These are phyloP conservation scores for Erodium trifolium DNA, from an alignment of 441 rosid species.

Conservation along the genomic window DNA sequence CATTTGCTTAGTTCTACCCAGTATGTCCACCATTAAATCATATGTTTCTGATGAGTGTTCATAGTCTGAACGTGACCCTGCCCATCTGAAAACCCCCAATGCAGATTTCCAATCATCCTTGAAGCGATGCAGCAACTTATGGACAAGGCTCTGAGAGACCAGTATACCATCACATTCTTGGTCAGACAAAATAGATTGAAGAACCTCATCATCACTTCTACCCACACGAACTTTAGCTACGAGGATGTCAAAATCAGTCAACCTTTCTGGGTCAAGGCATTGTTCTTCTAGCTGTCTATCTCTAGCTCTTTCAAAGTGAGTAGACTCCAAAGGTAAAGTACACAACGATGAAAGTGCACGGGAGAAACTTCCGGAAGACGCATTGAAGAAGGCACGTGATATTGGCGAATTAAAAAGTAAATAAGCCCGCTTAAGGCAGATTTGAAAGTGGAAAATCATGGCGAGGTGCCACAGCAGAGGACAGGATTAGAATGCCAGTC, in stretches of 20 bases:
- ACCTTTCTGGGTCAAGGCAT: constrained; percentile 15
- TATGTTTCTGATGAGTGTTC: constrained; percentile 34
- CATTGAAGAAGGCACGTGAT: constrained; percentile 14
- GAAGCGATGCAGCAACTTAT: constrained; percentile 49
- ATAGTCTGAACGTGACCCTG: constrained; percentile 38
- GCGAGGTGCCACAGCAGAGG: background rate
- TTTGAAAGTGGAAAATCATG: constrained; percentile 29
- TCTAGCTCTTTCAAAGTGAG: constrained; percentile 14
- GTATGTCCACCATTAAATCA: constrained; percentile 58
- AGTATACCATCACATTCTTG: constrained; percentile 29
- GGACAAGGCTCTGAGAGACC: constrained; percentile 41
- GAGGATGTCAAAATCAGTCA: constrained; percentile 25
- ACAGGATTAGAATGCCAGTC: background rate
- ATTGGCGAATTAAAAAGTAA: background rate
- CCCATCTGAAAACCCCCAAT: constrained; percentile 64
- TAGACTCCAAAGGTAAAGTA: constrained; percentile 17
- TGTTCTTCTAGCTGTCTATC: constrained; percentile 16
- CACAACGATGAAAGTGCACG: constrained; percentile 12
- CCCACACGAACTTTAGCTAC: constrained; percentile 31
- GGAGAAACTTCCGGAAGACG: constrained; percentile 18
- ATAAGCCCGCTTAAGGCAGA: constrained; percentile 20
- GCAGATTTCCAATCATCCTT: constrained; percentile 84
- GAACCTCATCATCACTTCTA: constrained; percentile 40
- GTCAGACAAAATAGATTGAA: constrained; percentile 34
- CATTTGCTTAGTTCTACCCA: constrained; percentile 65